Percentiles rank a stretch among this genome's conserved stretches.
Evolutionary conservation across 345 rosid species (phyloP).

Genomic region (Boechera divaricarpa): DNA sequence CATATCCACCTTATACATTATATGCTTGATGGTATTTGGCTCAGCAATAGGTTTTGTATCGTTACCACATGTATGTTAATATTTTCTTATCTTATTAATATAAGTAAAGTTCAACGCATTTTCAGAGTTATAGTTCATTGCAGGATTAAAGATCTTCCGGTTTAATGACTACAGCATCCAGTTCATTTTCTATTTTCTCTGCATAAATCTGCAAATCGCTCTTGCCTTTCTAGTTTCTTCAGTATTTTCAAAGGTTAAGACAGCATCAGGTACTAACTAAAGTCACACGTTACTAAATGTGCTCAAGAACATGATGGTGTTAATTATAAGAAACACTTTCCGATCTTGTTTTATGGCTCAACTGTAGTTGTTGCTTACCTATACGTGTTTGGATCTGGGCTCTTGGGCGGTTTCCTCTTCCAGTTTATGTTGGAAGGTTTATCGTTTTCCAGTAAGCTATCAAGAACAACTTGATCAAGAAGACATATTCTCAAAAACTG

Average conservation of each 20-base stretch:
- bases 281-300: not conserved
- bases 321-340: constrained; percentile 10
- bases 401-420: constrained; percentile 77
- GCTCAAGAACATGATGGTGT: not conserved
- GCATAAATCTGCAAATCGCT: constrained; percentile 83
- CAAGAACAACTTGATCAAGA: constrained; percentile 7
- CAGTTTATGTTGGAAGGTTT: constrained; percentile 63
- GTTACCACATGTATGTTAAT: not conserved
- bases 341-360: not conserved
- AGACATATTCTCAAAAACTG: constrained; percentile 1
- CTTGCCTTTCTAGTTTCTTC: constrained; percentile 74
- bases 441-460: constrained; percentile 78
- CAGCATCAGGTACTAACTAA: constrained; percentile 78
- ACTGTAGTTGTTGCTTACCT: constrained; percentile 70
- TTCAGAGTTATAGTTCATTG: constrained; percentile 34
- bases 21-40: constrained; percentile 76
- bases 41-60: constrained; percentile 63
- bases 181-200: constrained; percentile 68
- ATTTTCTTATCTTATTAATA: not conserved
- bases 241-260: constrained; percentile 72
- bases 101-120: too few species aligned
- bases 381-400: constrained; percentile 80
- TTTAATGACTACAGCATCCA: constrained; percentile 76
- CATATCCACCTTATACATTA: constrained; percentile 65
- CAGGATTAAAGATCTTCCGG: constrained; percentile 84